Base-by-base conservation (phyloP, 192 early-diverging fungal species). In the Thoreauomyces humboldtii region DNA sequence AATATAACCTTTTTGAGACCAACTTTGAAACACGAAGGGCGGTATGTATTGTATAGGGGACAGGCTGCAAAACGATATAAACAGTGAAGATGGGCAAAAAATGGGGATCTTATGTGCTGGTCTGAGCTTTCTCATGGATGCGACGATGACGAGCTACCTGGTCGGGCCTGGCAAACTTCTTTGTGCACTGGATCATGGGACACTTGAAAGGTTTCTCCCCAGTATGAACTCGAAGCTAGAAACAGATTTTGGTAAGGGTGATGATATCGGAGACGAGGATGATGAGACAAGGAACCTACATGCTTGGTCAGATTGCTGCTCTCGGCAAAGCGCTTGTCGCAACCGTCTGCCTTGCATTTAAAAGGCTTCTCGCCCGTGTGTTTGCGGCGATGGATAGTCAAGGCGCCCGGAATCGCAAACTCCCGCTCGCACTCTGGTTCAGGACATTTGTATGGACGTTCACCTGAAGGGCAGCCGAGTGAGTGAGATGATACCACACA, bases 181-280 rank as follows among this genome's bases (percentile, higher is more conserved):
- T 91, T 55, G 80, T 82, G 60, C 94, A 96, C 27, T 77, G 75
- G 7, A 56, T 24, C 21, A 87, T 78, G 0, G 79, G 76, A 71
- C 94, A 96, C 35, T 76, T 77, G 67, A 90, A 93, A 19, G 94
- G 94, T 60, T 88, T 90, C 59, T 86, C 86, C 32, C 91, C 90
- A 5, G 91, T 93, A 69, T 96, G 94, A 14, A 90, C 90, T 52
- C 91, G 86, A 55, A 88, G 80, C 62, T 96, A 22, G 22, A 41
- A 41, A 17, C 38, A 9, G 38, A 90, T 48, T 6, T 50, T 14
- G 15, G n/a, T 25, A 7, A 50, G 21, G 7, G 48, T 21, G 7
- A 15, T 15, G 15, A 9, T 7, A 25, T n/a, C n/a, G n/a, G n/a
- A n/a, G n/a, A n/a, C n/a, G n/a, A n/a, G n/a, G n/a, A n/a, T n/a